Evolutionary conservation across 1,139 yeast genomes (phyloP).

Genomic region (Sugiyamaella castrensis): DNA sequence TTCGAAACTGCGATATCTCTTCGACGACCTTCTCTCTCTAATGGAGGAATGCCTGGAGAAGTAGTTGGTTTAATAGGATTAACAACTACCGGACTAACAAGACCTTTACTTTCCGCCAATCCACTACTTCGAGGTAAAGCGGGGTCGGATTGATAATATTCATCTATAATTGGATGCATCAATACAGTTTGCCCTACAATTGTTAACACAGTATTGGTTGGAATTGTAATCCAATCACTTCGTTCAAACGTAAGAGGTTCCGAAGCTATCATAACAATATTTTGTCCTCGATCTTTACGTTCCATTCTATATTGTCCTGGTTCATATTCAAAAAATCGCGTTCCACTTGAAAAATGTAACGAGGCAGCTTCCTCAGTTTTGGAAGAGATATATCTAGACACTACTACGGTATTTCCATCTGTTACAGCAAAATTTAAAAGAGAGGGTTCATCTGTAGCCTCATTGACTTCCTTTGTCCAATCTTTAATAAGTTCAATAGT

Average conservation of each 20-base stretch:
- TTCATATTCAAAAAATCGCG: constrained; percentile 81
- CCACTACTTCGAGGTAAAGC: constrained; percentile 66
- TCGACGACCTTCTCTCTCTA: constrained; percentile 79
- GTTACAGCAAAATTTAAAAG: constrained; percentile 91
- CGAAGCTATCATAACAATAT: constrained; percentile 92
- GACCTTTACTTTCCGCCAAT: constrained; percentile 86
- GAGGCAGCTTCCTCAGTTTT: constrained; percentile 95
- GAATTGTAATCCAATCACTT: constrained; percentile 96
- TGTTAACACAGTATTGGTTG: constrained; percentile 84
- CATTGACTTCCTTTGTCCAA: constrained; percentile 57
- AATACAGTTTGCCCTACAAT: constrained; percentile 82
- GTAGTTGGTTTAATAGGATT: constrained; percentile 30
- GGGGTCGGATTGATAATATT: constrained; percentile 75
- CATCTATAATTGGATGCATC: constrained; percentile 87
- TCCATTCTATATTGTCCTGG: constrained; percentile 91
- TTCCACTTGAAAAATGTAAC: constrained; percentile 89
- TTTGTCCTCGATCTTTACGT: constrained; percentile 85
- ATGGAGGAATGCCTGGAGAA: constrained; percentile 70
- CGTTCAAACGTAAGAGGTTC: constrained; percentile 96
- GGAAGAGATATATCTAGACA: constrained; percentile 84
- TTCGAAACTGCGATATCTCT: constrained; percentile 10
- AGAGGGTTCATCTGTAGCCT: constrained; percentile 64
- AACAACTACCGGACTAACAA: constrained; percentile 74
- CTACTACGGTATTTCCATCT: constrained; percentile 86
- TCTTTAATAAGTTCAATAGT: constrained; percentile 72